Evolutionary conservation across 2,329 filamentous ascomycete species (phyloP).

Genomic region (Helminthosporium solani): DNA sequence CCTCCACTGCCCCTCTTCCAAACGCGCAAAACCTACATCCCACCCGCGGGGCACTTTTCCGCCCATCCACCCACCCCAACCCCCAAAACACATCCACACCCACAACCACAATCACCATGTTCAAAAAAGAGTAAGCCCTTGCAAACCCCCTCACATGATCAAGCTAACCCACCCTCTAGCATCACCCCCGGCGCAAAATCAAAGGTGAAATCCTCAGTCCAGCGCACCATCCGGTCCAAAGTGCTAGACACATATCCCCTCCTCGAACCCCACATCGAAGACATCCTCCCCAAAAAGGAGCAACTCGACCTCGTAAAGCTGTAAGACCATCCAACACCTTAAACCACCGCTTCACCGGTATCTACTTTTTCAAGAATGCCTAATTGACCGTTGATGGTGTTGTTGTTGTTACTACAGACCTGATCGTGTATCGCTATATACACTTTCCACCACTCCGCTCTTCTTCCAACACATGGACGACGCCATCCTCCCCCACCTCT

Average conservation of each 20-base stretch:
- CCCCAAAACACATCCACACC: background rate
- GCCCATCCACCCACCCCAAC: background rate
- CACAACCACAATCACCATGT: constrained; percentile 27
- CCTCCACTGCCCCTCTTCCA: constrained; percentile 1
- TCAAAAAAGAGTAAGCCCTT: constrained; percentile 38
- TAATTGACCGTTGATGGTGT: no score
- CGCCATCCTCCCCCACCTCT: constrained; percentile 81
- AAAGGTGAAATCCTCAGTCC: constrained; percentile 96
- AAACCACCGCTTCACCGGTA: no score
- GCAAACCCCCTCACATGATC: background rate
- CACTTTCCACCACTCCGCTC: constrained; percentile 72
- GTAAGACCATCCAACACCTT: no score
- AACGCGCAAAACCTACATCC: background rate
- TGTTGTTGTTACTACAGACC: no score
- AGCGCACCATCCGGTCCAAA: constrained; percentile 80
- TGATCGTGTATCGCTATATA: constrained; percentile 86
- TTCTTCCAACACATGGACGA: constrained; percentile 87
- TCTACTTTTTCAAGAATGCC: no score
- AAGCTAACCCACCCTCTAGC: constrained; percentile 46
- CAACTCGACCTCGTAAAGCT: constrained; percentile 90
- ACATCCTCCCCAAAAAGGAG: constrained; percentile 91
- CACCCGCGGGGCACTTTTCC: constrained; percentile 2
- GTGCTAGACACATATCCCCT: constrained; percentile 83
- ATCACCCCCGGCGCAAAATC: constrained; percentile 78
- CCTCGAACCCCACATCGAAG: constrained; percentile 84